Conservation (phyloP, 2,329 filamentous ascomycete species). For the Pestalotiopsis sp. region DNA sequence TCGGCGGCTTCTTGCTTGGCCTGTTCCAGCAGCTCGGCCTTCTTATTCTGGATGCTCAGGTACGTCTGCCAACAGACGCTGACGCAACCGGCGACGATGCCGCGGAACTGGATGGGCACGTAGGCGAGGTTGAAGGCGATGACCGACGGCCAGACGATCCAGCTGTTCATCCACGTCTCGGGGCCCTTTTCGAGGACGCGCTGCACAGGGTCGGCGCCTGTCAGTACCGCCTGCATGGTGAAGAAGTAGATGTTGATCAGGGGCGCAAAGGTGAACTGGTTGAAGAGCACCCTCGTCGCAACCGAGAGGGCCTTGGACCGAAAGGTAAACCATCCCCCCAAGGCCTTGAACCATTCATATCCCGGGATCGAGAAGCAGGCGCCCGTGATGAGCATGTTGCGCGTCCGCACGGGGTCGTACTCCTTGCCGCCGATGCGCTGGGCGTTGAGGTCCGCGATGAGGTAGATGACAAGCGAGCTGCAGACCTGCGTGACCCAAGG, state of each 20-base stretch:
- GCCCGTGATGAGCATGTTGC: slow-evolving; percentile 73
- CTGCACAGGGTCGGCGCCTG: slow-evolving; percentile 58
- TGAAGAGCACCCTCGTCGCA: slow-evolving; percentile 74
- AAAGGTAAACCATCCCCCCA: slow-evolving; percentile 67
- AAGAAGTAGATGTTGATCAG: slow-evolving; percentile 85
- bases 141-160: slow-evolving; percentile 86
- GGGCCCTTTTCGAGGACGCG: slow-evolving; percentile 77
- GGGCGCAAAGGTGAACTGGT: slow-evolving; percentile 80
- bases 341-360: slow-evolving; percentile 60
- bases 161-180: slow-evolving; percentile 72
- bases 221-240: slow-evolving; percentile 72
- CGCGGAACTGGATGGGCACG: slow-evolving; percentile 75
- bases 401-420: slow-evolving; percentile 70
- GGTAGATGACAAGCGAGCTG: slow-evolving; percentile 75
- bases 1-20: slow-evolving; percentile 16
- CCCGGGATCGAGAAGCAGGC: slow-evolving; percentile 71
- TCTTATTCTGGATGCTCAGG: slow-evolving; percentile 75
- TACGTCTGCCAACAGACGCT: slow-evolving; percentile 94
- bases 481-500: slow-evolving; percentile 80
- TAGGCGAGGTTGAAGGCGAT: slow-evolving; percentile 88
- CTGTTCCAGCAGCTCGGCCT: slow-evolving; percentile 62
- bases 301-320: slow-evolving; percentile 70
- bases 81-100: slow-evolving; percentile 75
- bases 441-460: slow-evolving; percentile 75
- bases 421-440: slow-evolving; percentile 64